Evolutionary conservation across 306 rosid genomes (phyloP), one percentile per base, ranked within the genome.

Genomic region (Echinosophora koreensis): DNA sequence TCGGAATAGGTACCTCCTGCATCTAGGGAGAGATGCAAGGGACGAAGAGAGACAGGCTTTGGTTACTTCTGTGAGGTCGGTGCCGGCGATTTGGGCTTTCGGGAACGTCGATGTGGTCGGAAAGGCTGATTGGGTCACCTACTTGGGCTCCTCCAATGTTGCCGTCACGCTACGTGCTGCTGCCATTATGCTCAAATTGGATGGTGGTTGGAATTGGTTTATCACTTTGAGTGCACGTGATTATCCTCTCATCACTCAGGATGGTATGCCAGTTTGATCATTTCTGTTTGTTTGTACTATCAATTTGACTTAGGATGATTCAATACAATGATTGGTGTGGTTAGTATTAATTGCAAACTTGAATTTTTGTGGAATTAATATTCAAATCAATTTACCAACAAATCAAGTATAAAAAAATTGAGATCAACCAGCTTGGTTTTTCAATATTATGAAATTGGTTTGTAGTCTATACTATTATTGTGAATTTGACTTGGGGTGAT

Each of bases 191-290:
- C 78, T 92, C 72, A 89, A 79, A 75, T 81, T 95, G 74, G 97
- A 95, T 75, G 37, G 81, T 77, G 93, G 92, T 2, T 95, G 98
- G 98, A 87, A 89, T 76, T 92, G 98, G 98, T 90, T 95, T 62
- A 67, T 95, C 38, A 87, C 93, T 66, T 84, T 95, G 91, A 95
- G 88, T 73, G 97, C 97, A 2, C 65, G 32, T 75, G 98, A 95
- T 80, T 95, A 95, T 61, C 98, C 98, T 44, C 90, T 95, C 58
- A 84, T 92, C 37, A 90, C 98, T 60, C 98, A 88, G 89, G 98
- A 95, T 75, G 98, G 98, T 95, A 92, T 60, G 94, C 77, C 61
- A 68, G 11, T 84, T 89, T 14, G 67, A 57, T 75, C 66, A 76
- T 52, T 74, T 68, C 50, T 68, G 51, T 46, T 75, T 62, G 54